Evolutionary conservation across 305 asterid species (phyloP).

Genomic region (Fraxinus sp.): DNA sequence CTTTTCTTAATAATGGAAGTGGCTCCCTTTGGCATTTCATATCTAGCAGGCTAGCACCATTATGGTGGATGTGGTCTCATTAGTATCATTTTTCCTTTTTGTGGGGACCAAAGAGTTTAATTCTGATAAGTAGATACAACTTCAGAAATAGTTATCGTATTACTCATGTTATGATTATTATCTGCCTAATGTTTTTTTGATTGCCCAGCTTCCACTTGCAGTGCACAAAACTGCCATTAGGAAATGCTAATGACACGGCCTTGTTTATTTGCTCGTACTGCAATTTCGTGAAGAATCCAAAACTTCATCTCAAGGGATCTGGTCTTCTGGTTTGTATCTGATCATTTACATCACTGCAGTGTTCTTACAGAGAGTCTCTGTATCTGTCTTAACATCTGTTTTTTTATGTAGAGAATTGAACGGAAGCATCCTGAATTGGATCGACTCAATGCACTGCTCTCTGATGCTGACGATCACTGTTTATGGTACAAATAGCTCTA

Average conservation of each 20-base stretch:
- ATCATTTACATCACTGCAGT: constrained; percentile 19
- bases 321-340: constrained; percentile 59
- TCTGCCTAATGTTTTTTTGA: constrained; percentile 22
- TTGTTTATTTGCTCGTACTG: constrained; percentile 62
- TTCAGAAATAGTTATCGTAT: not conserved
- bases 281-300: constrained; percentile 45
- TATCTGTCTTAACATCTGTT: constrained; percentile 31
- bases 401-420: constrained; percentile 54
- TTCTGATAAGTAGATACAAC: not conserved
- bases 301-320: constrained; percentile 49
- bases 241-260: constrained; percentile 31
- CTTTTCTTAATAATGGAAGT: constrained; percentile 23
- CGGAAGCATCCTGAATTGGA: constrained; percentile 55
- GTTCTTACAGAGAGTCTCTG: constrained; percentile 9
- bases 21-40: constrained; percentile 9
- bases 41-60: not conserved
- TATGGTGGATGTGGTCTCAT: not conserved
- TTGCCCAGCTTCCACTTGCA: constrained; percentile 66
- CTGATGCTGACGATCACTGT: constrained; percentile 65
- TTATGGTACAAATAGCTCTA: constrained; percentile 52
- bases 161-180: constrained; percentile 8
- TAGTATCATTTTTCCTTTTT: constrained; percentile 5
- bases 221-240: constrained; percentile 42
- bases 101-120: not conserved
- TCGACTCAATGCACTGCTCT: constrained; percentile 53